A percentile compares a stretch with the other conserved stretches of the same genome.
phyloP scores from a whole-genome alignment of 2,329 filamentous ascomycete species.

The Huntiella decipiens region DNA sequence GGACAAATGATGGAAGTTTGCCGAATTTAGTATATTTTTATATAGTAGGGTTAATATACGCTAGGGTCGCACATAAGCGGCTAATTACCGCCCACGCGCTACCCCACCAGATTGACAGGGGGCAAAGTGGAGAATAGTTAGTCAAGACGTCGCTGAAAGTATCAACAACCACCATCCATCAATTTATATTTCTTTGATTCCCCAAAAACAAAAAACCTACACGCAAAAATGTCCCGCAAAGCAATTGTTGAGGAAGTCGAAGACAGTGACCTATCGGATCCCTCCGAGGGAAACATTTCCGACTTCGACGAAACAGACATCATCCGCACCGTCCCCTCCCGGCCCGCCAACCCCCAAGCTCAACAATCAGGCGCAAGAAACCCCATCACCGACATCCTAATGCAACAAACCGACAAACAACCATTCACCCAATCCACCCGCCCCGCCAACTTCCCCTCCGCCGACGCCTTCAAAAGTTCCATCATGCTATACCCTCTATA shows the following conservation, averaged over 20 bases:
- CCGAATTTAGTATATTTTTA: neutral
- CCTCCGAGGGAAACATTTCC: slow-evolving; percentile 68
- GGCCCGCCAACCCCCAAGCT: slow-evolving; percentile 16
- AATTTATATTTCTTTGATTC: neutral
- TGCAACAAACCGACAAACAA: neutral
- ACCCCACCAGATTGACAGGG: too few relatives aligned
- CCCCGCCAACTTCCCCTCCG: slow-evolving; percentile 23
- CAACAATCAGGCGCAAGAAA: neutral
- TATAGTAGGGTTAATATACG: neutral
- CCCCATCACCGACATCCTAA: neutral
- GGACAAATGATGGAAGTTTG: neutral
- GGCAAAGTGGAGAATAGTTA: too few relatives aligned
- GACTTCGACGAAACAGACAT: slow-evolving; percentile 41
- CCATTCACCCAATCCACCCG: slow-evolving; percentile 13
- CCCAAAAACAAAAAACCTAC: neutral
- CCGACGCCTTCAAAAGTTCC: slow-evolving; percentile 49
- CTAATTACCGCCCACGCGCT: neutral
- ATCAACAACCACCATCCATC: too few relatives aligned
- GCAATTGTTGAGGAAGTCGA: slow-evolving; percentile 74
- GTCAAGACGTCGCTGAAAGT: too few relatives aligned
- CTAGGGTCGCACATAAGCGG: neutral
- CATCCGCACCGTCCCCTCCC: slow-evolving; percentile 21
- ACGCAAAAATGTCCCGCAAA: slow-evolving; percentile 52
- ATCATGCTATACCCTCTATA: slow-evolving; percentile 91
- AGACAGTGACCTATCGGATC: slow-evolving; percentile 62